Conservation (phyloP, 306 rosid genomes). For the Trifolium pratense region DNA sequence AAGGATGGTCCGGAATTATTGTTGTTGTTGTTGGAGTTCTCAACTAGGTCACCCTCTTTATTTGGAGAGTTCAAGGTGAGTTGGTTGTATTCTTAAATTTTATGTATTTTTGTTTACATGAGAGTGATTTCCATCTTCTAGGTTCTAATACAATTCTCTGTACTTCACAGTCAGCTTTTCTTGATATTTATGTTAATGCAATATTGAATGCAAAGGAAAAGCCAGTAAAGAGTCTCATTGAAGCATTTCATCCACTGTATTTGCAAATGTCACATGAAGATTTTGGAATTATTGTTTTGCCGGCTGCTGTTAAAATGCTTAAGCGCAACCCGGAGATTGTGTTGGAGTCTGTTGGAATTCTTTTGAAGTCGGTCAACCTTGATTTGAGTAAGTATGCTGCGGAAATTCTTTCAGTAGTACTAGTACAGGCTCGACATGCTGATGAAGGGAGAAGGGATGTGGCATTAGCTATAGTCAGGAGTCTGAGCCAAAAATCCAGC, state of each 20-base stretch:
- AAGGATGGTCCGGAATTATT: constrained; percentile 79
- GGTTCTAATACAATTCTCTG: constrained; percentile 37
- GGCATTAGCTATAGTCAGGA: constrained; percentile 72
- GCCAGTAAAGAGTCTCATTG: constrained; percentile 75
- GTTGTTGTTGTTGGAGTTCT: constrained; percentile 72
- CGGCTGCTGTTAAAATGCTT: constrained; percentile 90
- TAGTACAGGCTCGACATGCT: constrained; percentile 84
- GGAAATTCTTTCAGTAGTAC: constrained; percentile 78
- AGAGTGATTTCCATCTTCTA: constrained; percentile 17
- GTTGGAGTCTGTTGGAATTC: constrained; percentile 84
- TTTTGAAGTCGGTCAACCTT: constrained; percentile 77
- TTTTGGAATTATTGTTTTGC: constrained; percentile 72
- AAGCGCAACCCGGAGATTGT: constrained; percentile 98
- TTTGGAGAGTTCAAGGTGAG: constrained; percentile 76
- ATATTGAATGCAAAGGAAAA: constrained; percentile 80
- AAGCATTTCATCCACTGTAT: constrained; percentile 84
- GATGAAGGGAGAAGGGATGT: constrained; percentile 83
- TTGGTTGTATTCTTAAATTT: constrained; percentile 28
- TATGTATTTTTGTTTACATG: constrained; percentile 1
- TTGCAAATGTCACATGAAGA: constrained; percentile 76
- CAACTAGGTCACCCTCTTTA: constrained; percentile 57
- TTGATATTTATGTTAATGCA: constrained; percentile 83
- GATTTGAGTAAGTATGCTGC: constrained; percentile 92
- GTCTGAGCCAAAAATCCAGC: constrained; percentile 86
- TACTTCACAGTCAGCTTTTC: constrained; percentile 71